Evolutionary conservation across 2,329 filamentous ascomycete species (phyloP).

Genomic region (Ophiostoma himal-ulmi): DNA sequence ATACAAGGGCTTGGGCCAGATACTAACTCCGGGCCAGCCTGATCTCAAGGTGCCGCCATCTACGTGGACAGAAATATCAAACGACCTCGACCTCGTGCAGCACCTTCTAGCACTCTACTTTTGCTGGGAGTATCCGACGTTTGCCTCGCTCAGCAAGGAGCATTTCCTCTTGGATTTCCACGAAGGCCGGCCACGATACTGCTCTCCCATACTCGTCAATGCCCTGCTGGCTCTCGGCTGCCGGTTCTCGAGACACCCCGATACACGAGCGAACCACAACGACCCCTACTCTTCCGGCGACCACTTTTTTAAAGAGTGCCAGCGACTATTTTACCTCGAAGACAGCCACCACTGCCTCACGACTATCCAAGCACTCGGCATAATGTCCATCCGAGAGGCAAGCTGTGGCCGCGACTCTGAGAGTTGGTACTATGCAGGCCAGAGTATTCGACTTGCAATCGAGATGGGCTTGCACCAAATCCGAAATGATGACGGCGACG

Average conservation of each 20-base stretch:
- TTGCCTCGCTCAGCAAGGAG: slow-evolving; percentile 65
- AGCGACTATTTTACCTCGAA: slow-evolving; percentile 54
- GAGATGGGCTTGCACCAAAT: slow-evolving; percentile 64
- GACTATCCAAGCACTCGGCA: slow-evolving; percentile 66
- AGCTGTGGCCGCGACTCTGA: slow-evolving; percentile 67
- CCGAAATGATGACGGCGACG: slow-evolving; percentile 40
- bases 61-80: slow-evolving; percentile 58
- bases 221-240: slow-evolving; percentile 61
- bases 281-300: slow-evolving; percentile 63
- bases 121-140: slow-evolving; percentile 71
- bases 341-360: slow-evolving; percentile 57
- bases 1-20: slow-evolving; percentile 42
- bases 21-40: slow-evolving; percentile 44
- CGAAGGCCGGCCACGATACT: slow-evolving; percentile 56
- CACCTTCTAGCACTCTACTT: slow-evolving; percentile 64
- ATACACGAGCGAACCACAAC: slow-evolving; percentile 55
- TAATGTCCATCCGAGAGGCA: slow-evolving; percentile 70
- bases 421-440: slow-evolving; percentile 66
- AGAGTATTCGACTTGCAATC: slow-evolving; percentile 65
- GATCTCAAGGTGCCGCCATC: slow-evolving; percentile 40
- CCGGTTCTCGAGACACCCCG: slow-evolving; percentile 60
- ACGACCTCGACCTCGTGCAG: slow-evolving; percentile 53
- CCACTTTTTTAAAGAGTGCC: slow-evolving; percentile 67
- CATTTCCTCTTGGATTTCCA: slow-evolving; percentile 63
- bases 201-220: slow-evolving; percentile 61